phyloP scores from a whole-genome alignment of 2,329 filamentous ascomycete genomes.

The Microsporum ferrugineum region DNA sequence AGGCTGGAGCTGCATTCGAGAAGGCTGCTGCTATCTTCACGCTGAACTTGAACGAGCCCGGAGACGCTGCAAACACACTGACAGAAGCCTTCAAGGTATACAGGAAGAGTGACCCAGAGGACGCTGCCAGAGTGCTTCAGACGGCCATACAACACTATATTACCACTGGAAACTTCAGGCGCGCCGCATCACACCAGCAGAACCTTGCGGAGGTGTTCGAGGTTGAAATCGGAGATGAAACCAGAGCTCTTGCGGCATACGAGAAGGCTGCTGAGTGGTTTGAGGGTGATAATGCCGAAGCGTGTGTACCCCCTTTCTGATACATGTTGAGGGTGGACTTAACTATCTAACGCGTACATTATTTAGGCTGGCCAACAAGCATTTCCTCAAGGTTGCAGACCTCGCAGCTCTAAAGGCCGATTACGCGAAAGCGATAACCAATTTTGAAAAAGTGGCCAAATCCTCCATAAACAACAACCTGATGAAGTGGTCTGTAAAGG shows the following conservation, averaged over 20 bases:
- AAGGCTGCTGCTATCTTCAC: constrained; percentile 71
- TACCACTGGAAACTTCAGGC: constrained; percentile 75
- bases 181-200: constrained; percentile 84
- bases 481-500: constrained; percentile 89
- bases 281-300: constrained; percentile 71
- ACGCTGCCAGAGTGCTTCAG: constrained; percentile 69
- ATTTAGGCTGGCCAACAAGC: constrained; percentile 73
- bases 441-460: constrained; percentile 73
- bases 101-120: constrained; percentile 68
- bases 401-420: constrained; percentile 69
- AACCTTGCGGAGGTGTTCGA: constrained; percentile 79
- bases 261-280: constrained; percentile 82
- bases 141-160: constrained; percentile 78
- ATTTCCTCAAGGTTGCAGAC: constrained; percentile 85
- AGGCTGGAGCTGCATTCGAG: constrained; percentile 80
- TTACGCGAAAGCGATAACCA: constrained; percentile 70
- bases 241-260: constrained; percentile 70
- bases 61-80: constrained; percentile 80
- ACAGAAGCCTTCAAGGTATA: constrained; percentile 94
- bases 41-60: constrained; percentile 73
- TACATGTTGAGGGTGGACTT: neutral
- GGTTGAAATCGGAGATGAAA: constrained; percentile 63
- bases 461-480: constrained; percentile 76
- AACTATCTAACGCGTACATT: neutral
- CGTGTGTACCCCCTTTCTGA: constrained; percentile 43